These are phyloP conservation scores for Mycogone perniciosa DNA, from an alignment of 2,329 filamentous ascomycete genomes.

Conservation along the genomic window DNA sequence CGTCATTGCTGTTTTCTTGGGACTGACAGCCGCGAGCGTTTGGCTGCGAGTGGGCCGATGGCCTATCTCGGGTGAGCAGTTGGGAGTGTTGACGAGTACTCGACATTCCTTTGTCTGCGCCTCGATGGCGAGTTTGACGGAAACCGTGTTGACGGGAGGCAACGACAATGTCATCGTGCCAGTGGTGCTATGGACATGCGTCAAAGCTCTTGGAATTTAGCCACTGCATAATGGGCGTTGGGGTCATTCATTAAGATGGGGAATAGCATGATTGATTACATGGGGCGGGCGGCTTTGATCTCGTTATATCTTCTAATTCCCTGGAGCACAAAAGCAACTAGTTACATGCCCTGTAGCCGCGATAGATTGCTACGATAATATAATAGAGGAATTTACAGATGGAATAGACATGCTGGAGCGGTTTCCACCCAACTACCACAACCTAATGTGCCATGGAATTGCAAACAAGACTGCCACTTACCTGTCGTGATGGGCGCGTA, in stretches of 20 bases:
- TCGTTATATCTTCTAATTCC: too few species aligned
- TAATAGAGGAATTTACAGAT: too few species aligned
- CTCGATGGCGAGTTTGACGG: slow-evolving; percentile 77
- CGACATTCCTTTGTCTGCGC: slow-evolving; percentile 70
- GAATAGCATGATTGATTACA: too few species aligned
- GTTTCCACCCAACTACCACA: too few species aligned
- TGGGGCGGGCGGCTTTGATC: too few species aligned
- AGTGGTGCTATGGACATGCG: slow-evolving; percentile 84
- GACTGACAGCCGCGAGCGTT: slow-evolving; percentile 60
- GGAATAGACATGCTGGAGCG: too few species aligned
- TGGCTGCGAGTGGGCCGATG: slow-evolving; percentile 79
- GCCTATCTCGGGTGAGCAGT: slow-evolving; percentile 46
- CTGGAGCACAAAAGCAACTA: too few species aligned
- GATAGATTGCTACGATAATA: too few species aligned
- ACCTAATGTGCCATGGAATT: too few species aligned
- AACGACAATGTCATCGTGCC: slow-evolving; percentile 99
- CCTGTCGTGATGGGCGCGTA: too few species aligned
- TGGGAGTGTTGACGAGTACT: slow-evolving; percentile 28
- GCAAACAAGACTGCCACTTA: too few species aligned
- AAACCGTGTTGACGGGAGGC: slow-evolving; percentile 90
- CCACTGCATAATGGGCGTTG: slow-evolving; percentile 11
- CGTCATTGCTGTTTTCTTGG: slow-evolving; percentile 67
- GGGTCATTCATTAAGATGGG: neutral
- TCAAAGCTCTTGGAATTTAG: slow-evolving; percentile 65
- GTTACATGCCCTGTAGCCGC: too few species aligned